These are phyloP conservation scores for Isabelozyma pseudorhagii DNA, from an alignment of 805 yeast genomes.

Conservation along the genomic window DNA sequence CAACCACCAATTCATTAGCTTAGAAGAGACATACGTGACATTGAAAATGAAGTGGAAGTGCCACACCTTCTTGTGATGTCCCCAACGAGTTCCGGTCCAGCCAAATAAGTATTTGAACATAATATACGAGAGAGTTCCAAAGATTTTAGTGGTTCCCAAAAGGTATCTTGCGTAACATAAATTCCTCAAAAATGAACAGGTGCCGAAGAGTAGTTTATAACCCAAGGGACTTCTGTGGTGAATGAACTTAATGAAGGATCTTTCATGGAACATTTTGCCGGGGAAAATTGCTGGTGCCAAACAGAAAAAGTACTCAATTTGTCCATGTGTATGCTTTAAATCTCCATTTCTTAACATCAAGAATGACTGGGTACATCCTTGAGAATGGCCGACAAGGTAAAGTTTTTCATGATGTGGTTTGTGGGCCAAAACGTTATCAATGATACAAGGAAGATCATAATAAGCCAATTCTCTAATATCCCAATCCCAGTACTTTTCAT, in stretches of 20 bases:
- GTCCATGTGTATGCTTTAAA: constrained; percentile 38
- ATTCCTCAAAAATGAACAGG: constrained; percentile 71
- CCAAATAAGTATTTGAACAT: constrained; percentile 86
- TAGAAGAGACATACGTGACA: constrained; percentile 77
- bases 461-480: constrained; percentile 79
- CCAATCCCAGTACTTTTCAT: constrained; percentile 85
- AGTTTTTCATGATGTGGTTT: constrained; percentile 44
- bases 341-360: constrained; percentile 53
- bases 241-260: constrained; percentile 60
- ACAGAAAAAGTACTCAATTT: constrained; percentile 67
- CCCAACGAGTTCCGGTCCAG: constrained; percentile 79
- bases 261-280: constrained; percentile 66
- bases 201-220: constrained; percentile 64
- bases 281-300: constrained; percentile 92
- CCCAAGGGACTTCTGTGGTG: constrained; percentile 44
- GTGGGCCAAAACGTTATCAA: constrained; percentile 53
- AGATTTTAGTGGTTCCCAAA: constrained; percentile 39
- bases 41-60: constrained; percentile 79
- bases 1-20: constrained; percentile 93
- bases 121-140: constrained; percentile 64
- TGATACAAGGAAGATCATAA: constrained; percentile 71
- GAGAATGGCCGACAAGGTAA: constrained; percentile 79
- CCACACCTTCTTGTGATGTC: constrained; percentile 56
- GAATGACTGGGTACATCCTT: constrained; percentile 88
- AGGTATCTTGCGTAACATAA: constrained; percentile 58